Percentiles rank a stretch among this genome's conserved stretches.
phyloP scores from a whole-genome alignment of 2,329 filamentous ascomycete species.

The Ophiostoma sp. region DNA sequence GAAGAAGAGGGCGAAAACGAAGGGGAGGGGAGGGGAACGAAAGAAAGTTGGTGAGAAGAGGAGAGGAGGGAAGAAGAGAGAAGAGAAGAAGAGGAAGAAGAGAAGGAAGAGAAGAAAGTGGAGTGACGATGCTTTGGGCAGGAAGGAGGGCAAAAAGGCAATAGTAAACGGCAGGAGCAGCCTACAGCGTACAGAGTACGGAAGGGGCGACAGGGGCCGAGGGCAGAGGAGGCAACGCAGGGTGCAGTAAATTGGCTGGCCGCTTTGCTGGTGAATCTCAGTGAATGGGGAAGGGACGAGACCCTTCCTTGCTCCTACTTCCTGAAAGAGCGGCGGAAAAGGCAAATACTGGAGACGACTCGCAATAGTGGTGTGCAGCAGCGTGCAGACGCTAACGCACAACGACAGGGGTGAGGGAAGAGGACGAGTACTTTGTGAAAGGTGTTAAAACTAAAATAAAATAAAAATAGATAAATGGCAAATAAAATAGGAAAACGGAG shows the following conservation, averaged over 20 bases:
- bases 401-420: not conserved
- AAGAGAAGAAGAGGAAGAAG: no score
- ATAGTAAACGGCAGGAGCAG: not conserved
- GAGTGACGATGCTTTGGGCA: conserved; percentile 11
- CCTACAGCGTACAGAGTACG: not conserved
- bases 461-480: conserved; percentile 3
- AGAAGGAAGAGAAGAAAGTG: not conserved
- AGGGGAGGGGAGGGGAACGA: conserved; percentile 15
- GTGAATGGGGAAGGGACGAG: not conserved
- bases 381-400: not conserved
- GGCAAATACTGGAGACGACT: conserved; percentile 1
- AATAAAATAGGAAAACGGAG: not conserved
- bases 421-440: not conserved
- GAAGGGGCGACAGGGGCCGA: conserved; percentile 11
- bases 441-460: not conserved
- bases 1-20: conserved; percentile 15
- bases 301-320: not conserved
- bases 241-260: not conserved
- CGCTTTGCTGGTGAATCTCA: not conserved
- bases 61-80: not conserved
- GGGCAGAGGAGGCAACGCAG: not conserved
- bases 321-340: not conserved
- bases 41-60: conserved; percentile 8
- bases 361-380: conserved; percentile 9
- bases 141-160: conserved; percentile 5